Conservation (phyloP, 805 yeast genomes). For the Kodamaea neixiangensis region DNA sequence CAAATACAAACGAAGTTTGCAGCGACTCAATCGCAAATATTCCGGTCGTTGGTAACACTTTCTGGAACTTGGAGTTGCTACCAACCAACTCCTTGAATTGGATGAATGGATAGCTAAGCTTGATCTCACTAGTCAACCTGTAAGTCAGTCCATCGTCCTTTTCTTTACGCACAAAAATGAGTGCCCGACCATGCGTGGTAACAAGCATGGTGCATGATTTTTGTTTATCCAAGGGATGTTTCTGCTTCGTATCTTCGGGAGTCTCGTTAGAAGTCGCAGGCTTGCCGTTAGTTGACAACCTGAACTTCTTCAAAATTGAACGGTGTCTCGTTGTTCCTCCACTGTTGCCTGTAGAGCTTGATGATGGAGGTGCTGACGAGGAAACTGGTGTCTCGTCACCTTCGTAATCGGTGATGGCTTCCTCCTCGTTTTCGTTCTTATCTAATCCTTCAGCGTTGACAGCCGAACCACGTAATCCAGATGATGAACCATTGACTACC, state of each 20-base stretch:
- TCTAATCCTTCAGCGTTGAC: constrained; percentile 17
- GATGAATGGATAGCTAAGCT: constrained; percentile 52
- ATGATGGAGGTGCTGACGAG: background rate
- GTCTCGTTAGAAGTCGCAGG: constrained; percentile 14
- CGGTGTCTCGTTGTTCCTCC: constrained; percentile 6
- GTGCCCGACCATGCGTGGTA: constrained; percentile 64
- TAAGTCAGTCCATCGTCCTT: constrained; percentile 31
- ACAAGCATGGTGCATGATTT: constrained; percentile 54
- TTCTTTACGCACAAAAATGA: constrained; percentile 51
- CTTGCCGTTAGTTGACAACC: constrained; percentile 18
- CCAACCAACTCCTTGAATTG: constrained; percentile 59
- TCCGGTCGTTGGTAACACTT: constrained; percentile 41
- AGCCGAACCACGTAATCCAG: constrained; percentile 23
- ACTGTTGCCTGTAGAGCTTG: background rate
- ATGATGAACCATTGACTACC: constrained; percentile 37
- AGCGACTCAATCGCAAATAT: constrained; percentile 59
- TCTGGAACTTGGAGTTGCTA: constrained; percentile 27
- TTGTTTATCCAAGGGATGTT: constrained; percentile 33
- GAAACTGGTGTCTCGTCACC: background rate
- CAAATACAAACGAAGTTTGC: constrained; percentile 56
- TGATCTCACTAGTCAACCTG: constrained; percentile 55
- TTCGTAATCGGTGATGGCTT: constrained; percentile 62
- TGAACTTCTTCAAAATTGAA: constrained; percentile 26
- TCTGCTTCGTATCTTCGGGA: constrained; percentile 1
- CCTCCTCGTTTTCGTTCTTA: constrained; percentile 58